Evolutionary conservation across 768 basidiomycete species (phyloP), one percentile per base, ranked within the genome.

Genomic region (Lanmaoa rubissima): DNA sequence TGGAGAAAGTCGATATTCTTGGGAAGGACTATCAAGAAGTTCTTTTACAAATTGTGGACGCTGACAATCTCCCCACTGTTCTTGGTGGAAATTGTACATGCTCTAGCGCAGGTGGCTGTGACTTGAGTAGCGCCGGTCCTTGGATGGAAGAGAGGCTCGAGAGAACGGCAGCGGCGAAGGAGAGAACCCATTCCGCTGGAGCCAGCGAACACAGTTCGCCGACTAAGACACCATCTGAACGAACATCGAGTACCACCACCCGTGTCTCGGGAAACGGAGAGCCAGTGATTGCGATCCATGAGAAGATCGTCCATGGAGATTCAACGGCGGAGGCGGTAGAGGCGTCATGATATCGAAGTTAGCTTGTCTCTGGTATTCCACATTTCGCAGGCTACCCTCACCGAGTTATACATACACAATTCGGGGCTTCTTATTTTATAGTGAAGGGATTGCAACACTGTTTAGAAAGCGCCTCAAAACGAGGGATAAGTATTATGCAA

Each of bases 41-140:
- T 21, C 75, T 92, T 36, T 75, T 88, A 24, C 77, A 82, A 26
- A 68, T 87, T 35, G 72, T 90, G 48, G 83, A 86, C 60, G 81
- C 76, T 4, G 86, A 89, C 51, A 81, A 82, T 60, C 74, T 91
- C 26, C 89, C 90, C 5, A 67, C 66, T 19, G 65, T 69, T 16
- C 74, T 90, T 16, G 89, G 89, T 16, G 89, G 90, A 21, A 78
- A 73, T 12, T 92, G 89, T 66, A 80, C 76, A 8, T 91, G 90
- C 67, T 69, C 66, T 10, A 74, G 74, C 32, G 67, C 68, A 24
- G 84, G 80, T 40, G 84, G 86, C 6, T 90, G 88, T 61, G 77
- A 77, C 53, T 61, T 82, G 62, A 85, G 83, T 59, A 81, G 81
- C 38, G 84, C 79, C 2, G 88, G 88, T 6, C 88, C 88, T 24